Percentiles rank a stretch among this genome's conserved stretches.
Conservation (phyloP, 306 rosid species). For the Acacia melanoxylon region DNA sequence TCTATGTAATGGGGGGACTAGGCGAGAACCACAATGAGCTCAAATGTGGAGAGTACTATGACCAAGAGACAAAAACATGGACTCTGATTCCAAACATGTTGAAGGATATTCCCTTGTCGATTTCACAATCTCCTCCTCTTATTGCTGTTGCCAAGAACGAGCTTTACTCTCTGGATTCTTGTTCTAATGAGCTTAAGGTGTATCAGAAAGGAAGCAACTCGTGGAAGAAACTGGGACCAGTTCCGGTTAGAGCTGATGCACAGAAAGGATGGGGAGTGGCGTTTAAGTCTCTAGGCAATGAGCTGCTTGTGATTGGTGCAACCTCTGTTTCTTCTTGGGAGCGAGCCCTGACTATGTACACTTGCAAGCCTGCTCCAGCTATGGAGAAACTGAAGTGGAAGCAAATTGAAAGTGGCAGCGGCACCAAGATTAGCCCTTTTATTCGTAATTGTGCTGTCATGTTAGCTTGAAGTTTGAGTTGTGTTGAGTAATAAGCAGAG, state of each 20-base stretch:
- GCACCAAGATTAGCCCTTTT: slow-evolving; percentile 52
- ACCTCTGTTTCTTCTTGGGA: slow-evolving; percentile 28
- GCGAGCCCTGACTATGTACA: slow-evolving; percentile 47
- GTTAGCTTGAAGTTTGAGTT: slow-evolving; percentile 52
- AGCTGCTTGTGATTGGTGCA: slow-evolving; percentile 72
- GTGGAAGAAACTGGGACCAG: slow-evolving; percentile 78
- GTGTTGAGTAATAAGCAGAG: slow-evolving; percentile 5
- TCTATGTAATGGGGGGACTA: slow-evolving; percentile 78
- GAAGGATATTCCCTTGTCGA: slow-evolving; percentile 36
- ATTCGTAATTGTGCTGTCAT: slow-evolving; percentile 78
- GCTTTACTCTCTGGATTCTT: slow-evolving; percentile 61
- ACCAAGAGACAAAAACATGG: slow-evolving; percentile 57
- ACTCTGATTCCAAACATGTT: slow-evolving; percentile 58
- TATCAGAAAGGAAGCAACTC: slow-evolving; percentile 48
- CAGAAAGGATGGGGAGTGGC: slow-evolving; percentile 83
- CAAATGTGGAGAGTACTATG: slow-evolving; percentile 66
- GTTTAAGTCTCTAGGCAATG: slow-evolving; percentile 76
- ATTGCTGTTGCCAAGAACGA: slow-evolving; percentile 65
- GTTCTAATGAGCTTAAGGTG: slow-evolving; percentile 66
- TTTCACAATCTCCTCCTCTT: slow-evolving; percentile 61
- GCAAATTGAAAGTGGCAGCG: slow-evolving; percentile 48
- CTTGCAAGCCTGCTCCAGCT: slow-evolving; percentile 62
- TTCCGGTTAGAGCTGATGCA: slow-evolving; percentile 61
- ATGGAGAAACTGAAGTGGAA: slow-evolving; percentile 60
- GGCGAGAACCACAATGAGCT: slow-evolving; percentile 48